Percentiles rank a stretch among this genome's conserved stretches.
phyloP scores from a whole-genome alignment of 2,329 filamentous ascomycete genomes.

The Saccharata proteae region DNA sequence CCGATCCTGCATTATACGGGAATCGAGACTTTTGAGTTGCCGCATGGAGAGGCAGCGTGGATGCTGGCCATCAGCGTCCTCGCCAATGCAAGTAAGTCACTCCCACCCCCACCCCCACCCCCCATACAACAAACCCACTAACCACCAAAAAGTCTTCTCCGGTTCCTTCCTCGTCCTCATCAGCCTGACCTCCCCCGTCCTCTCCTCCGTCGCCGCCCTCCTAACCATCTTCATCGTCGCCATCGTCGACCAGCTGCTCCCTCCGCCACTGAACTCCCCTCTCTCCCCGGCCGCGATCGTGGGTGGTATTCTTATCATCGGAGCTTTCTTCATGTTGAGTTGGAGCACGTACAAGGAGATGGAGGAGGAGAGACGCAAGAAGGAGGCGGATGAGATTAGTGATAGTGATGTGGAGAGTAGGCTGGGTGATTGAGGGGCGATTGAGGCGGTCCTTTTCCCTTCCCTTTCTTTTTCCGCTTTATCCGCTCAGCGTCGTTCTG shows the following conservation, averaged over 20 bases:
- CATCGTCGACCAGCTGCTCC: slow-evolving; percentile 77
- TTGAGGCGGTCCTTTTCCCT: too few species aligned
- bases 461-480: too few species aligned
- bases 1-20: slow-evolving; percentile 70
- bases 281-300: slow-evolving; percentile 62
- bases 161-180: slow-evolving; percentile 90
- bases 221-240: slow-evolving; percentile 96
- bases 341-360: slow-evolving; percentile 93
- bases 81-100: slow-evolving; percentile 66
- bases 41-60: slow-evolving; percentile 63
- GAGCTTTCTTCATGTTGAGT: slow-evolving; percentile 74
- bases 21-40: slow-evolving; percentile 72
- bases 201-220: slow-evolving; percentile 83
- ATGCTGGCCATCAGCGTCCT: slow-evolving; percentile 71
- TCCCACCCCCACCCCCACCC: neutral
- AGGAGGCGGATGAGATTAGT: slow-evolving; percentile 26
- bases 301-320: slow-evolving; percentile 79
- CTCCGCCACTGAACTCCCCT: slow-evolving; percentile 53
- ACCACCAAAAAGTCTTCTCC: slow-evolving; percentile 50
- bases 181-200: slow-evolving; percentile 79
- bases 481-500: too few species aligned
- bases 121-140: slow-evolving; percentile 9
- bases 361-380: slow-evolving; percentile 64
- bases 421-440: slow-evolving; percentile 4
- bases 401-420: slow-evolving; percentile 30